Conservation (phyloP, 208 protist genomes). For the Novymonas esmeraldas region DNA sequence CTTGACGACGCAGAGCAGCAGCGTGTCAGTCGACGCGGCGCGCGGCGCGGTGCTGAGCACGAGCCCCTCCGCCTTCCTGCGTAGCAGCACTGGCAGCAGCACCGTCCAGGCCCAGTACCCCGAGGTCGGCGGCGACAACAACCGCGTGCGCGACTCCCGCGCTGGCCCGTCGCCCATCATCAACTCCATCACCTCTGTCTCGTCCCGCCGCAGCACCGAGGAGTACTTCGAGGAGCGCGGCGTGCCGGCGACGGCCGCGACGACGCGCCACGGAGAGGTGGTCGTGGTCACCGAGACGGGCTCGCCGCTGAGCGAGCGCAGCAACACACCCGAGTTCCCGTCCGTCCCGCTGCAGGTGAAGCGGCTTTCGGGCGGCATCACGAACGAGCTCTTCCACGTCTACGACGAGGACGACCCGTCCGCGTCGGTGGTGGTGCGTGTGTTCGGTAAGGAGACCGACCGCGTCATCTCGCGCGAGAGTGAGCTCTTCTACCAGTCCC, state of each 20-base stretch:
- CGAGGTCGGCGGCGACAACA: constrained; percentile 32
- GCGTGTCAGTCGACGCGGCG: background rate
- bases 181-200: constrained; percentile 1
- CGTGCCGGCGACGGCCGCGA: constrained; percentile 30
- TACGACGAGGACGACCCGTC: constrained; percentile 47
- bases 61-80: background rate
- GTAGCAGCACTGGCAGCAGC: constrained; percentile 24
- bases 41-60: background rate
- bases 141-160: constrained; percentile 8
- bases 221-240: constrained; percentile 26
- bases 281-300: constrained; percentile 43
- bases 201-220: constrained; percentile 21
- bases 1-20: background rate
- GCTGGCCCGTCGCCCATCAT: background rate
- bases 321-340: background rate
- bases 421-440: constrained; percentile 80
- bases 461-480: constrained; percentile 88
- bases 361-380: constrained; percentile 86
- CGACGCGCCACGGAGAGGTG: constrained; percentile 36
- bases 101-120: constrained; percentile 20
- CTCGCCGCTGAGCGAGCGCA: constrained; percentile 29
- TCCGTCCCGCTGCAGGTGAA: constrained; percentile 50
- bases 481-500: constrained; percentile 91
- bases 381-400: constrained; percentile 90
- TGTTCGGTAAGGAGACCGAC: constrained; percentile 91